Base-by-base conservation (phyloP, 2,329 filamentous ascomycete genomes). In the Hypoxylon rubiginosum region DNA sequence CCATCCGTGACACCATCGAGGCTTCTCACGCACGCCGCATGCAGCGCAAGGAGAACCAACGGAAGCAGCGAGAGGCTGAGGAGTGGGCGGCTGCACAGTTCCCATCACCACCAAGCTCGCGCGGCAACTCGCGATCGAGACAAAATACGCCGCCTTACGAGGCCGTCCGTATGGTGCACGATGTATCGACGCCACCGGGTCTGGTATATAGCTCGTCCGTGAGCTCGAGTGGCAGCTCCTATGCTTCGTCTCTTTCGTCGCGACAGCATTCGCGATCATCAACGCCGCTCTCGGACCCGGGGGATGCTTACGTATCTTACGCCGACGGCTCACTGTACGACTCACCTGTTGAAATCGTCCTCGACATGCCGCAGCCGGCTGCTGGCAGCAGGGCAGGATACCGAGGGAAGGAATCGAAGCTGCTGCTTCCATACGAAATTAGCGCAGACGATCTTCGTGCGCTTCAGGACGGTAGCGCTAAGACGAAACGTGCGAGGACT, bases 1-100 rank as follows among this genome's bases (percentile, higher is more conserved):
- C 95, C 28, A 92, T 98, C 76, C 92, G 94, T 67, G 77, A 83
- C 48, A 83, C 86, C 66, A 82, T 90, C 58, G 79, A 82, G 67
- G 82, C 82, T 49, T 81, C 83, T 75, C 81, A 87, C 72, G 79
- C 79, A 58, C 83, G 83, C 72, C 84, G 84, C 78, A 77, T 84
- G 73, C 80, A 83, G 69, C 82, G 85, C 71, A 76, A 75, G 70
- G 73, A 72, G 73, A 73, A 73, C 53, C 67, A 75, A 39, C 82
- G 81, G 72, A 79, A 83, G 76, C 79, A 82, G 76, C 81, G 83
- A 75, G 79, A 80, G 66, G 77, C 79, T 57, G 78, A 80, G 53
- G 75, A 74, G 24, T 80, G 76, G 77, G 78, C 79, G 26, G 74
- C 77, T 13, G 68, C 76, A 15, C 77, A 79, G 57, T 82, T 84